Evolutionary conservation across 2,329 filamentous ascomycete genomes (phyloP), one percentile per base, ranked within the genome.

Genomic region (Paecilomyces sp.): DNA sequence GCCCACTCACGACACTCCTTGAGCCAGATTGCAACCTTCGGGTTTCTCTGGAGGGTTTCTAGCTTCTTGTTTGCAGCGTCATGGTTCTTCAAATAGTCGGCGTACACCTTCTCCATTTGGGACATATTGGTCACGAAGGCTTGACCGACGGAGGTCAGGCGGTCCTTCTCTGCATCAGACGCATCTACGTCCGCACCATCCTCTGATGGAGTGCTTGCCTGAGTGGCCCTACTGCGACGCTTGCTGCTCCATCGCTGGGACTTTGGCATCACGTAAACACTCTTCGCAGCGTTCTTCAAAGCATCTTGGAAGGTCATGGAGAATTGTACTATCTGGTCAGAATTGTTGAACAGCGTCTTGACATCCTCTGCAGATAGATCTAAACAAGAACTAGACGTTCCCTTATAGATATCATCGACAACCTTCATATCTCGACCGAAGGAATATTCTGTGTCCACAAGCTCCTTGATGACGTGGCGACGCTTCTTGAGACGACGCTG

Each of bases 381-480:
- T 8, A 91, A 86, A 59, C 90, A 92, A 11, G 89, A 89, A 65
- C 89, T 87, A 0, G 91, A 90, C 0, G 94, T 97, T 52, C 91
- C 92, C 75, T 95, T 96, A 81, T 97, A 99, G 58, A 99, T 97
- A 70, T 97, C 92, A 69, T 96, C 91, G 2, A 96, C 89, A 57
- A 99, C 93, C 72, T 92, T 96, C 91, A 99, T 93, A 72, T 99
- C 94, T 64, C 91, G 86, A 59, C 95, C 87, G 74, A 96, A 97
- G 5, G 88, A 87, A 55, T 91, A 87, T 72, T 99, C 94, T 0
- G 94, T 99, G 68, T 97, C 92, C 54, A 97, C 84, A 41, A 99
- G 80, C 74, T 99, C 94, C 70, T 93, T 92, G 68, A 97, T 88
- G 55, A 95, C 86, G 71, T 95, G 86, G 58, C 88, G 86, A 22